These are phyloP conservation scores for Besnoitia besnoiti DNA, from an alignment of 169 alveolate genomes.

Conservation along the genomic window DNA sequence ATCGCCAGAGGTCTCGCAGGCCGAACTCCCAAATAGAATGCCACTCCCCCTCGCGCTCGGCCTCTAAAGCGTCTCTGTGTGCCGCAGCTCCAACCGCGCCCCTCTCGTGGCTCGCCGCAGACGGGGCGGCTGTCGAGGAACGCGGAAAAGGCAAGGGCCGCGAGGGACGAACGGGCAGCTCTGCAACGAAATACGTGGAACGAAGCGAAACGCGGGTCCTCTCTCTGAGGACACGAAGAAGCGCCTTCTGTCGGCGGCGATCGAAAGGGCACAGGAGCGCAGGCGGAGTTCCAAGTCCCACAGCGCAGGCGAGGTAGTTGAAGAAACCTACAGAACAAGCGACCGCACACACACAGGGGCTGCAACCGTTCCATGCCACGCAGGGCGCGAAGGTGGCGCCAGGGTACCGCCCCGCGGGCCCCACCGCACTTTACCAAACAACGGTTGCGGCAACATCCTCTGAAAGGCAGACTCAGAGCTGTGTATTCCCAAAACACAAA, in stretches of 20 bases:
- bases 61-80: not conserved
- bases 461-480: no score
- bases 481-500: no score
- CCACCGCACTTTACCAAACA: no score
- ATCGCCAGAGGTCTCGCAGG: not conserved
- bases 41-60: not conserved
- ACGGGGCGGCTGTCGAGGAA: not conserved
- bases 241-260: not conserved
- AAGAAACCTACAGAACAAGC: not conserved
- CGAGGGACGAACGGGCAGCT: not conserved
- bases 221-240: not conserved
- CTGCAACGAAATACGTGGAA: constrained; percentile 22
- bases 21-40: not conserved
- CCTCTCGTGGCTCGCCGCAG: not conserved
- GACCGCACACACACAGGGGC: not conserved
- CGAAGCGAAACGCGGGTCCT: constrained; percentile 2
- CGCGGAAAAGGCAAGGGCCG: not conserved
- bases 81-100: no score
- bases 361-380: no score
- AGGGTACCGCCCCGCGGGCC: no score
- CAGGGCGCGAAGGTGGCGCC: no score
- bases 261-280: constrained; percentile 17
- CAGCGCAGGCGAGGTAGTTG: constrained; percentile 20
- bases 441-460: no score
- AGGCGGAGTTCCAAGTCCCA: constrained; percentile 19